These are phyloP conservation scores for Vanrija sp. DNA, from an alignment of 1,284 basidiomycete species.

Conservation along the genomic window DNA sequence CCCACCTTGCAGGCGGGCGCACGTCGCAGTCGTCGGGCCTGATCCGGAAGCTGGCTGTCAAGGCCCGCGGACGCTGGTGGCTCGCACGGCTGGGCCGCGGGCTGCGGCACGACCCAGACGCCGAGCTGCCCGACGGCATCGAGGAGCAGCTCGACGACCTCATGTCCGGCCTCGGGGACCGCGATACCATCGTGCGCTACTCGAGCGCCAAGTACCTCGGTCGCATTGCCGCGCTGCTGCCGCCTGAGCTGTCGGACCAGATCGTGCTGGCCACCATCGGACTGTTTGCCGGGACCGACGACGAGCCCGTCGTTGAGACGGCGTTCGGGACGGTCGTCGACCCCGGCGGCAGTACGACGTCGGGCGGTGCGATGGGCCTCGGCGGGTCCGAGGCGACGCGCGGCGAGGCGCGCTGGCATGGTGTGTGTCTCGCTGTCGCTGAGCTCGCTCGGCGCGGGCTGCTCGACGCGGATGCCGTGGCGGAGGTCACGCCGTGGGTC, in stretches of 20 bases:
- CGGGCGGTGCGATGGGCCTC: conserved; percentile 55
- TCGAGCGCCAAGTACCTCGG: conserved; percentile 91
- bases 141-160: conserved; percentile 73
- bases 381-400: conserved; percentile 60
- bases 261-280: conserved; percentile 73
- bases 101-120: conserved; percentile 48
- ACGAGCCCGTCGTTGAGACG: conserved; percentile 41
- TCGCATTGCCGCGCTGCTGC: conserved; percentile 75
- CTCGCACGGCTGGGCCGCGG: conserved; percentile 29
- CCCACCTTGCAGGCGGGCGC: conserved; percentile 37
- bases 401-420: conserved; percentile 89
- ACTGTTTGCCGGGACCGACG: conserved; percentile 56
- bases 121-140: conserved; percentile 72
- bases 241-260: conserved; percentile 69
- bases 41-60: conserved; percentile 44
- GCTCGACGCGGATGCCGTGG: conserved; percentile 58
- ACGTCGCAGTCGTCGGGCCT: conserved; percentile 39
- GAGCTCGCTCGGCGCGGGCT: conserved; percentile 84
- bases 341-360: conserved; percentile 58
- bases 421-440: conserved; percentile 85
- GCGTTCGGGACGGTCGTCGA: conserved; percentile 39
- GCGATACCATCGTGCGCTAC: conserved; percentile 94
- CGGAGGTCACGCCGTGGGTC: conserved; percentile 68
- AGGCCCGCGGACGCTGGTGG: conserved; percentile 48
- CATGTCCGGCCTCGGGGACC: conserved; percentile 74